Base-by-base conservation (phyloP, 73 alveolate species). In the Strombidium stylifer region DNA sequence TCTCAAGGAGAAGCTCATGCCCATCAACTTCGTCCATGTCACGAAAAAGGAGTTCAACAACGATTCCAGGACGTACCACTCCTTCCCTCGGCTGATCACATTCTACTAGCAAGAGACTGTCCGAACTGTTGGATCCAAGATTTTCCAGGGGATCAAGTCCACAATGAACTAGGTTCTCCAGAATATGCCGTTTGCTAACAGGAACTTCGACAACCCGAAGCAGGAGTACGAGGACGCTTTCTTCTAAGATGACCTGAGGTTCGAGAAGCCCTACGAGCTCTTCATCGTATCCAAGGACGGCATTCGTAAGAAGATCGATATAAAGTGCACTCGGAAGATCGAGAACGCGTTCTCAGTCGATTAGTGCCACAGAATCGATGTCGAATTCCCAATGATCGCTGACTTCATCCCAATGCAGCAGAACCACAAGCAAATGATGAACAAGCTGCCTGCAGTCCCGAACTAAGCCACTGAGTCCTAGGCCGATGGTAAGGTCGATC, bases 21-120 rank as follows among this genome's bases (percentile, higher is more conserved):
- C 59, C 19, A 41, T 41, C 30, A 60, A 60, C 28, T 60, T 60
- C 44, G 3, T 60, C 18, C 75, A 60, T 31, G 20, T 60, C 3
- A 41, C 48, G 6, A 37, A 41, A 24, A 46, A 41, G 7, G 75
- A 60, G 7, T 10, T 10, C 35, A 4, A 11, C 10, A 8, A 6
- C 10, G 3, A 32, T 20, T 3, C 16, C 2, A 15, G 50, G 34
- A 41, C 25, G 12, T 60, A 60, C 37, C 25, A 60, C 16, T 6
- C 36, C 16, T 60, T 60, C 26, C 75, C 75, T 10, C 36, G 75
- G 49, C 34, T 60, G 19, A 44, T 60, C n/a, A n/a, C 16, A 8
- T 60, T 40, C 49, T 23, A 37, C 12, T 59, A 60, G 20, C 7
- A 24, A 1, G 75, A 60, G 12, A 15, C 59, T 7, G 37, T 60